Conservation (phyloP, 2,329 filamentous ascomycete genomes). For the Talaromyces albobiverticillius region DNA sequence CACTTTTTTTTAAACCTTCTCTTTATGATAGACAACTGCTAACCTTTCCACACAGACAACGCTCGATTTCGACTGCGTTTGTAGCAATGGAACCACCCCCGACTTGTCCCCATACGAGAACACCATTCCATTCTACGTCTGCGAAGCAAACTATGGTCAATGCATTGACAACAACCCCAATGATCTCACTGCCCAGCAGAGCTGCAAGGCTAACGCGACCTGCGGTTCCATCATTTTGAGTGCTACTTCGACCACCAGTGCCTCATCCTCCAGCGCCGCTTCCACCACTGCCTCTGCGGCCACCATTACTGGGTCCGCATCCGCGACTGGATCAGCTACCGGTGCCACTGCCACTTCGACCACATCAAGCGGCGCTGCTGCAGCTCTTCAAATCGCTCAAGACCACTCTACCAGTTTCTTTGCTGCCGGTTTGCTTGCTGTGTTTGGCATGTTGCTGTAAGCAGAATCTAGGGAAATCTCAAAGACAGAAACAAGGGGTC, state of each 20-base stretch:
- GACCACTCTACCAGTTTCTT: constrained; percentile 53
- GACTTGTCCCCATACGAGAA: constrained; percentile 56
- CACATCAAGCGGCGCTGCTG: constrained; percentile 26
- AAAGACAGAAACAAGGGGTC: neutral
- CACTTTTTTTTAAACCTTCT: neutral
- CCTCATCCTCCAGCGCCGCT: constrained; percentile 25
- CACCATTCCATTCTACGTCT: constrained; percentile 61
- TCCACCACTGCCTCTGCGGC: constrained; percentile 19
- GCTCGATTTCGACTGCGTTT: constrained; percentile 57
- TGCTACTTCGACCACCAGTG: constrained; percentile 22
- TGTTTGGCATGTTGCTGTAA: constrained; percentile 60
- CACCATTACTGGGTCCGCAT: constrained; percentile 24
- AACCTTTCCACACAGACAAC: constrained; percentile 37
- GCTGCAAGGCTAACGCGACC: constrained; percentile 46
- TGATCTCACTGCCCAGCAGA: constrained; percentile 43
- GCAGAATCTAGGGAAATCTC: no score
- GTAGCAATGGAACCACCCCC: constrained; percentile 54
- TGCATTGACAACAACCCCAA: constrained; percentile 48
- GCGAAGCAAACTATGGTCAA: constrained; percentile 50
- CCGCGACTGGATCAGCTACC: constrained; percentile 27
- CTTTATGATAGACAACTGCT: neutral
- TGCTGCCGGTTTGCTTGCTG: constrained; percentile 52
- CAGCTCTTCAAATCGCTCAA: constrained; percentile 42
- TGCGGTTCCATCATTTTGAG: constrained; percentile 52
- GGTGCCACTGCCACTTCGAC: constrained; percentile 30